Evolutionary conservation across 2,329 filamentous ascomycete genomes (phyloP).

Genomic region (Fusarium chlamydosporum): DNA sequence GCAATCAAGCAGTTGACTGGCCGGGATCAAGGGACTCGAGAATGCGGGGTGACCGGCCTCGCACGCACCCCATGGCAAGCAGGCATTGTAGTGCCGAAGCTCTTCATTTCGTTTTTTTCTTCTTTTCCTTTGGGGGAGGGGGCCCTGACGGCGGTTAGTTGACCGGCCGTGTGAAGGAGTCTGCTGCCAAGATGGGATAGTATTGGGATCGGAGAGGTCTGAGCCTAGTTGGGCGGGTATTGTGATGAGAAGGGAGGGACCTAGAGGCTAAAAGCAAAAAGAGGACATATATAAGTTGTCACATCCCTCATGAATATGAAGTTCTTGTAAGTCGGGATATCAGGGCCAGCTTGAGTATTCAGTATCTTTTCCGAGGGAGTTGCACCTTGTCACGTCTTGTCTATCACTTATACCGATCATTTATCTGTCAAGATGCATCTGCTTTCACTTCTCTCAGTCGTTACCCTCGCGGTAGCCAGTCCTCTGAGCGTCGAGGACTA

Average conservation of each 20-base stretch:
- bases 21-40: conserved; percentile 31
- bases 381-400: conserved; percentile 5
- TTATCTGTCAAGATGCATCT: conserved; percentile 44
- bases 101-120: conserved; percentile 21
- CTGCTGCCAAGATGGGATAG: conserved; percentile 24
- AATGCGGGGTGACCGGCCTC: conserved; percentile 37
- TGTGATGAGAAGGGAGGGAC: conserved; percentile 19
- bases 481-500: conserved; percentile 51
- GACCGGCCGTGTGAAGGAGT: conserved; percentile 3
- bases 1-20: neutral
- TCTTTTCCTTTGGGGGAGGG: neutral
- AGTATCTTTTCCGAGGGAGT: conserved; percentile 15
- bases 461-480: conserved; percentile 48
- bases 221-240: conserved; percentile 24
- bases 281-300: conserved; percentile 27
- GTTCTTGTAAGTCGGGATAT: conserved; percentile 27
- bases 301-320: conserved; percentile 19
- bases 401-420: conserved; percentile 1
- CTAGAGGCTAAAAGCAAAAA: neutral
- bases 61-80: neutral
- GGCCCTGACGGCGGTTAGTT: conserved; percentile 31
- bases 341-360: conserved; percentile 18
- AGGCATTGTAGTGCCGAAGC: conserved; percentile 7
- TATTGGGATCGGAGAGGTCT: conserved; percentile 1
- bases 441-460: conserved; percentile 48